Percentiles rank a stretch among this genome's conserved stretches.
Evolutionary conservation across 1,284 basidiomycete genomes (phyloP).

Genomic region (Schizophyllum commune): DNA sequence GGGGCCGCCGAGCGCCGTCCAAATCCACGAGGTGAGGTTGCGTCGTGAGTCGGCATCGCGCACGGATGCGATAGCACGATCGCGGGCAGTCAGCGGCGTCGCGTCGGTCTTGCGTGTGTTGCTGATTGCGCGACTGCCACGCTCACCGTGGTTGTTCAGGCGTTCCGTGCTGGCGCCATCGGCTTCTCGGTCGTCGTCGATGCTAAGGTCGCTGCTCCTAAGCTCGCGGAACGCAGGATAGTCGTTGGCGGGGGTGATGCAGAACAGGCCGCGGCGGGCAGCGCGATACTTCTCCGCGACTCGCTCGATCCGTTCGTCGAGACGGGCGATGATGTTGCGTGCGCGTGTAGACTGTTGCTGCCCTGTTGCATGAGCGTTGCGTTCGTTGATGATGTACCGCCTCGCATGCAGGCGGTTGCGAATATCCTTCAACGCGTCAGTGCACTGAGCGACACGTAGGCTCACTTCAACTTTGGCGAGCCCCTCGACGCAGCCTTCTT

Average conservation of each 20-base stretch:
- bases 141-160: background rate
- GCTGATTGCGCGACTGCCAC: background rate
- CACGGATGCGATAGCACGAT: background rate
- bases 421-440: conserved; percentile 1
- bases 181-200: background rate
- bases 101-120: background rate
- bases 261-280: background rate
- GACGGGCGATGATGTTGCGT: conserved; percentile 2
- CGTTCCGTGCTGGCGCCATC: background rate
- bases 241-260: background rate
- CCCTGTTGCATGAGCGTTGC: conserved; percentile 6
- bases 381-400: conserved; percentile 4
- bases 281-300: background rate
- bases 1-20: conserved; percentile 2
- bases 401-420: conserved; percentile 7
- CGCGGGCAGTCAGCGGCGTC: background rate
- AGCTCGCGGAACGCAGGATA: background rate
- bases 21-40: background rate
- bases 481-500: background rate
- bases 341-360: conserved; percentile 5
- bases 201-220: background rate
- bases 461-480: conserved; percentile 3
- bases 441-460: conserved; percentile 8
- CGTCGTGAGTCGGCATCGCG: background rate
- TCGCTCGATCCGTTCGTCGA: background rate